Conservation (phyloP, 1,284 basidiomycete genomes). For the Fomitopsis pinicola region DNA sequence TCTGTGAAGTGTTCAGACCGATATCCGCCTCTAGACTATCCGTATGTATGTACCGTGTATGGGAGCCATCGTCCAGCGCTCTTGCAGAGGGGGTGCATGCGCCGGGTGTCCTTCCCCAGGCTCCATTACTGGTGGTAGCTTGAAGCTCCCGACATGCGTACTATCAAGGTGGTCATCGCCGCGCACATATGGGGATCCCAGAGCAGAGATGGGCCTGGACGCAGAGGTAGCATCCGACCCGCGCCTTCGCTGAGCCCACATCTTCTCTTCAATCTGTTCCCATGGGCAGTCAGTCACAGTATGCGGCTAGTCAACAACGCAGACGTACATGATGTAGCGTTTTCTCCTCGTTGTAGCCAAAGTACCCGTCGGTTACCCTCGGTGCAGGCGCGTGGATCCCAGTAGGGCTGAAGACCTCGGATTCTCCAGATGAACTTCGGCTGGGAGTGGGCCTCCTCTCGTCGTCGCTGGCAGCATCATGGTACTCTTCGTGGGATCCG, state of each 20-base stretch:
- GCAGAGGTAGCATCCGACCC: constrained; percentile 34
- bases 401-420: constrained; percentile 10
- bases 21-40: not conserved
- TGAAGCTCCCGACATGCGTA: constrained; percentile 34
- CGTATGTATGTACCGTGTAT: not conserved
- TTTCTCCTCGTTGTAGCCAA: constrained; percentile 74
- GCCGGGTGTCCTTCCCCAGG: constrained; percentile 16
- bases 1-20: constrained; percentile 24
- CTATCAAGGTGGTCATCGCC: constrained; percentile 41
- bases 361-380: constrained; percentile 62
- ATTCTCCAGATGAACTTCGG: constrained; percentile 6
- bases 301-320: not conserved
- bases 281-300: not conserved
- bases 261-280: constrained; percentile 70
- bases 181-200: constrained; percentile 28
- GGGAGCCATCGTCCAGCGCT: not conserved
- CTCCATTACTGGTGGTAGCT: constrained; percentile 35
- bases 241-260: constrained; percentile 53
- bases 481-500: not conserved
- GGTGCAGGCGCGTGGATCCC: constrained; percentile 44
- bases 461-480: not conserved
- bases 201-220: constrained; percentile 23
- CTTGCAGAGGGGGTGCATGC: constrained; percentile 2
- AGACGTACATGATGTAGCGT: constrained; percentile 62
- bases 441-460: not conserved